Evolutionary conservation across 164 flowering plant genomes (phyloP), one percentile per base, ranked within the genome.

Genomic region (Malania oleifera): DNA sequence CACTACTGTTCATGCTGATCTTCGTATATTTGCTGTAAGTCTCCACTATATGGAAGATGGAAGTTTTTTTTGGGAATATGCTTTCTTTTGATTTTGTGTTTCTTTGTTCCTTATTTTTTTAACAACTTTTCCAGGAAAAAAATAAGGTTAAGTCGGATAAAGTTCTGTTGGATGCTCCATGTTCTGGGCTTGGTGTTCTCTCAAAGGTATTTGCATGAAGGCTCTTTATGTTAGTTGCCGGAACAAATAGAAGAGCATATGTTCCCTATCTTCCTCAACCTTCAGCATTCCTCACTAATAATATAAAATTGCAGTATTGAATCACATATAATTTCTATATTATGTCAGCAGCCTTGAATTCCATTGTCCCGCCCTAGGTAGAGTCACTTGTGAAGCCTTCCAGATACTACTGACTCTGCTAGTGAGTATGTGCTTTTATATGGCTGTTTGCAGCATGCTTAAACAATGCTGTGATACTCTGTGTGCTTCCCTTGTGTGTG

Each of bases 121-220:
- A 45, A 22, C 62, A 39, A n/a, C 19, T 38, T 22, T 53, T 51
- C 23, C 61, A 91, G 98, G 80, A 69, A 9, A 65, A 70, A 23
- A 69, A 63, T 52, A n/a, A 58, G 7, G 54, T 69, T 72, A 80
- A 74, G 73, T 70, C 50, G 53, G 91, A 85, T 56, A 91, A 91
- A 70, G 98, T 88, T 65, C 63, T 91, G 76, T 71, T 88, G 62
- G 98, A 91, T 78, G 90, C 84, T 70, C 98, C 98, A 0, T 91
- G 98, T 68, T 91, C 92, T 43, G 98, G 98, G 58, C 63, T 88
- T 51, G 98, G 98, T 57, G 98, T 91, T 63, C 95, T 91, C 46
- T 88, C 98, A 52, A 91, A 91, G 89, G 98, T 87, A 70, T 61
- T 26, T 56, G 24, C 29, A 23, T 49, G 28, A 12, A 18, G 41